A percentile compares a stretch with the other conserved stretches of the same genome.
Conservation (phyloP, 1,284 basidiomycete species). For the Sphaerobolus stellatus region DNA sequence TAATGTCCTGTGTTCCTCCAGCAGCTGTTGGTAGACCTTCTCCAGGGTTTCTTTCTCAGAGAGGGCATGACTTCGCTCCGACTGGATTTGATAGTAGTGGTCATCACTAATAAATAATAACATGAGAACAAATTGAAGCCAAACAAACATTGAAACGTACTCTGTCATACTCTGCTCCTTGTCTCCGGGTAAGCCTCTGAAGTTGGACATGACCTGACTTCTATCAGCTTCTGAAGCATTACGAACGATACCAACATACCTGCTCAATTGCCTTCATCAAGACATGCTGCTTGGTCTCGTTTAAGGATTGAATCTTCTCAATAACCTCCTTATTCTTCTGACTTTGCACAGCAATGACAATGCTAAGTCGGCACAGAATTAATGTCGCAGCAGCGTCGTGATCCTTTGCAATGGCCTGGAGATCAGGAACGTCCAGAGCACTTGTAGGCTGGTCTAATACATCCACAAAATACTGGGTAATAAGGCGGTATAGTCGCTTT, state of each 20-base stretch:
- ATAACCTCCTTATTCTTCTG: slow-evolving; percentile 83
- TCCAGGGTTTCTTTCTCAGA: slow-evolving; percentile 79
- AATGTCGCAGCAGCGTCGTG: slow-evolving; percentile 64
- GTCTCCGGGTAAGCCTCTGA: slow-evolving; percentile 44
- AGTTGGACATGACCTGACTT: slow-evolving; percentile 70
- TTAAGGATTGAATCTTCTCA: slow-evolving; percentile 77
- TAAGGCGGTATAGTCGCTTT: slow-evolving; percentile 82
- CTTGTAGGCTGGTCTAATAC: slow-evolving; percentile 72
- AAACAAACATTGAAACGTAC: slow-evolving; percentile 67
- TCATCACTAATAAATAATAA: slow-evolving; percentile 58
- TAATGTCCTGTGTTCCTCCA: slow-evolving; percentile 75
- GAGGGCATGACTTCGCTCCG: slow-evolving; percentile 70
- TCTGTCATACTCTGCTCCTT: slow-evolving; percentile 64
- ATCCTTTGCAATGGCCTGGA: slow-evolving; percentile 81
- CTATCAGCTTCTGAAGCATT: neutral
- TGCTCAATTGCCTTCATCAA: slow-evolving; percentile 87
- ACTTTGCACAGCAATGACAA: slow-evolving; percentile 91
- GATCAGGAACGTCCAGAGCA: slow-evolving; percentile 74
- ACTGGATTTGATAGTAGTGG: slow-evolving; percentile 81
- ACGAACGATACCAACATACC: slow-evolving; percentile 38
- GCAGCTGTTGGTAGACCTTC: slow-evolving; percentile 69
- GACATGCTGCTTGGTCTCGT: slow-evolving; percentile 76
- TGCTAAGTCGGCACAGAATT: slow-evolving; percentile 79
- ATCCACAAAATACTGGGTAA: slow-evolving; percentile 85
- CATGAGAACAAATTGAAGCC: slow-evolving; percentile 2